Conservation (phyloP, 2,329 filamentous ascomycete genomes). For the Colletotrichum gigasporum region DNA sequence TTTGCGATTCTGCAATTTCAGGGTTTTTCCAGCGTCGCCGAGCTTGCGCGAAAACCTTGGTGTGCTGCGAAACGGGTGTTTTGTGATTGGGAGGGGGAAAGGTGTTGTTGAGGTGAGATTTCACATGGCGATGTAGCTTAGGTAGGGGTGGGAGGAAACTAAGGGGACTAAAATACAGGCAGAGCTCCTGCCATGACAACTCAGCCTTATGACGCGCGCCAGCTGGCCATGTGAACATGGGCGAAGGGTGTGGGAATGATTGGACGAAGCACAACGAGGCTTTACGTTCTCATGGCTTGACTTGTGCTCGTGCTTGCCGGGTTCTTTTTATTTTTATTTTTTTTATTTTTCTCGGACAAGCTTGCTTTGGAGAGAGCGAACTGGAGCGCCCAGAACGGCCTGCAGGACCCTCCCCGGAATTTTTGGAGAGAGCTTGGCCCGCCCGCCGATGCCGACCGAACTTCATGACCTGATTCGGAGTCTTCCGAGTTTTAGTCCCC, state of each 20-base stretch:
- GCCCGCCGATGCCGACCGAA: constrained; percentile 16
- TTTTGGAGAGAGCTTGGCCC: constrained; percentile 17
- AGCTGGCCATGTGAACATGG: background rate
- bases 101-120: background rate
- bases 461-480: constrained; percentile 26
- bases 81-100: too few relatives aligned
- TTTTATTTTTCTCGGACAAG: background rate
- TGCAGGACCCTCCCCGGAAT: constrained; percentile 1
- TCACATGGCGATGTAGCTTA: background rate
- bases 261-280: constrained; percentile 8
- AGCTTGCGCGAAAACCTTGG: background rate
- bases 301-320: background rate
- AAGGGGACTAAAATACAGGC: background rate
- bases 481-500: constrained; percentile 12
- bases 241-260: background rate
- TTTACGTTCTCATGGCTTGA: background rate
- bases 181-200: background rate
- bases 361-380: background rate
- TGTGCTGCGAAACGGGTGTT: background rate
- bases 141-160: background rate
- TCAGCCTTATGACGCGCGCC: constrained; percentile 30
- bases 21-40: background rate
- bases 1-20: background rate
- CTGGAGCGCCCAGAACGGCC: too few relatives aligned
- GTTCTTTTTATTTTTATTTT: background rate